Evolutionary conservation across 768 basidiomycete genomes (phyloP).

Genomic region (Melanogaster broomeanus): DNA sequence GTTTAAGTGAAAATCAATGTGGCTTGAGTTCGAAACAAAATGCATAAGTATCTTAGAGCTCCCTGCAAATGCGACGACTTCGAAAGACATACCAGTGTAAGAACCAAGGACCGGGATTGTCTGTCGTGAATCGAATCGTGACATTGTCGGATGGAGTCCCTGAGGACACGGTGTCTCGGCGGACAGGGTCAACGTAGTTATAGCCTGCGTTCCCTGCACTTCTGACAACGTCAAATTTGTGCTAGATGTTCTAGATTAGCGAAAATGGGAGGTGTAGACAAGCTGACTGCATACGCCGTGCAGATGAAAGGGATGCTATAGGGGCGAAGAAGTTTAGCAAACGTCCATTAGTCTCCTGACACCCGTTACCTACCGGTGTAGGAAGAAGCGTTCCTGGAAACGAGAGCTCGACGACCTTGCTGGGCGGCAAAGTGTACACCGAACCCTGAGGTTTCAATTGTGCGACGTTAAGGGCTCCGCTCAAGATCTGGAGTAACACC

Average conservation of each 20-base stretch:
- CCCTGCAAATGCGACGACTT: background rate
- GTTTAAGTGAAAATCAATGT: constrained; percentile 21
- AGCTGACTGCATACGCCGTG: constrained; percentile 7
- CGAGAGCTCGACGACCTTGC: constrained; percentile 18
- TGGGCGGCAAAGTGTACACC: constrained; percentile 11
- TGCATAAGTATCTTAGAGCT: background rate
- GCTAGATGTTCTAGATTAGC: constrained; percentile 25
- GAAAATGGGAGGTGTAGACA: background rate
- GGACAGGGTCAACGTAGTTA: constrained; percentile 56
- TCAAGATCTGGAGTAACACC: constrained; percentile 25
- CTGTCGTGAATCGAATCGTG: constrained; percentile 48
- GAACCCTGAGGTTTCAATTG: constrained; percentile 9
- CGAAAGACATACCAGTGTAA: constrained; percentile 13
- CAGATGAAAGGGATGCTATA: constrained; percentile 16
- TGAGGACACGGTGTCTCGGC: constrained; percentile 45
- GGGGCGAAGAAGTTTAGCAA: background rate
- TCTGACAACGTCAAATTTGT: constrained; percentile 46
- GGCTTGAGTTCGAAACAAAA: constrained; percentile 9
- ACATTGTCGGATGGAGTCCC: constrained; percentile 25
- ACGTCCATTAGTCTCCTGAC: background rate
- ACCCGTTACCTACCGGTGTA: constrained; percentile 31
- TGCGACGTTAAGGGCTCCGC: constrained; percentile 7
- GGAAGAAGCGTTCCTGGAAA: constrained; percentile 9
- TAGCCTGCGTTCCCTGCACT: constrained; percentile 38
- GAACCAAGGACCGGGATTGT: constrained; percentile 52